These are phyloP conservation scores for Phaeotremella fagi DNA, from an alignment of 768 basidiomycete genomes.

Conservation along the genomic window DNA sequence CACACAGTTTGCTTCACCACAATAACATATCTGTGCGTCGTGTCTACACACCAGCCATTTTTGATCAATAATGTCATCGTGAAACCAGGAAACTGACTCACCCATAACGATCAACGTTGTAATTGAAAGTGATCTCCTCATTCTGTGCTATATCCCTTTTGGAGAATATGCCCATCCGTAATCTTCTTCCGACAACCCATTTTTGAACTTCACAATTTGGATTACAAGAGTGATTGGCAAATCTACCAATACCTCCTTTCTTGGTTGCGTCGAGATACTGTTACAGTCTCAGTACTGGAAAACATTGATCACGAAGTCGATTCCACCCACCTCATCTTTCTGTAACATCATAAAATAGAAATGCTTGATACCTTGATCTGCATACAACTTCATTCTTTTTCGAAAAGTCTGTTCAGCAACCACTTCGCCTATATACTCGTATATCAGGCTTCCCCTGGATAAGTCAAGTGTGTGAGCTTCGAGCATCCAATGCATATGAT, in stretches of 20 bases:
- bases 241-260: constrained; percentile 90
- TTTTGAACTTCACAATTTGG: constrained; percentile 98
- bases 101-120: constrained; percentile 99
- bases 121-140: constrained; percentile 97
- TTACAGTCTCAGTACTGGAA: not conserved
- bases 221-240: constrained; percentile 95
- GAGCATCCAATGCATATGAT: not conserved
- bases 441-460: constrained; percentile 80
- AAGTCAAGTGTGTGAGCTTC: not conserved
- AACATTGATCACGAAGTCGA: not conserved
- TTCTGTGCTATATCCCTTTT: constrained; percentile 63
- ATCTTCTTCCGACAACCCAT: constrained; percentile 83
- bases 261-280: constrained; percentile 98
- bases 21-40: constrained; percentile 89
- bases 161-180: constrained; percentile 99
- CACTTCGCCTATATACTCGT: constrained; percentile 97
- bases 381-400: constrained; percentile 92
- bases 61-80: not conserved
- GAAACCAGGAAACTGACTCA: constrained; percentile 49
- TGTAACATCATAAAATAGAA: constrained; percentile 99
- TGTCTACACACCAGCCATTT: constrained; percentile 58
- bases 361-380: constrained; percentile 83
- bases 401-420: constrained; percentile 79
- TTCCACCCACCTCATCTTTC: constrained; percentile 86
- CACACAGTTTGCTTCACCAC: constrained; percentile 90